Base-by-base conservation (phyloP, 1,139 yeast genomes). In the Candida buenavistaensis region DNA sequence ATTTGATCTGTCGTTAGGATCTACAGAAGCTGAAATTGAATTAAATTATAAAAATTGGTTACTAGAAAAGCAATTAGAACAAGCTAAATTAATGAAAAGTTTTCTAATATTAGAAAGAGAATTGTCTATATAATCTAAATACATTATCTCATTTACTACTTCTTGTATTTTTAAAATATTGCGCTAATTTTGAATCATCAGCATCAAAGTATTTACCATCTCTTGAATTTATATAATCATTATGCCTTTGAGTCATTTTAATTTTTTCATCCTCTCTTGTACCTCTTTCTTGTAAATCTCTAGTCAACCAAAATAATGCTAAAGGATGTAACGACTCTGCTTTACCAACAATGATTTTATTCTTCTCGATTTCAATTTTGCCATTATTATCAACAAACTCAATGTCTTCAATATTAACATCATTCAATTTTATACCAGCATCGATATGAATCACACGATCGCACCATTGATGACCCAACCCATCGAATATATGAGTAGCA, bases 401-500 rank as follows among this genome's bases (percentile, higher is more conserved):
- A 13, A 55, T 36, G 12, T 54, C 37, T 9, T 40, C 35, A 44
- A 53, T 48, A 8, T 48, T 38, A 6, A 58, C 41, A 39, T 60
- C 63, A 34, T 60, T 56, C 26, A 48, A 42, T 31, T 72, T 54
- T 46, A 62, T 28, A 0, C 97, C 97, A 36, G 78, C 74, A 47
- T 77, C 79, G 50, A 92, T 67, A 58, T 92, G 97, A n/a, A 83
- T 71, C 9, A 92, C 68, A 36, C 82, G 70, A 33, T 94, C 86
- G 30, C 97, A 95, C 96, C 97, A 92, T 30, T 67, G 63, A 26
- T 58, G 59, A 12, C 87, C 88, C 41, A 92, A 72, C 0, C 98
- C 98, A 53, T 92, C 98, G 57, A 92, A 92, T 34, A 92, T 92
- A 54, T 92, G 98, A 0, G 98, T 92, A 1, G 98, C 98, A 56